Base-by-base conservation (phyloP, 164 flowering plant genomes). In the Paratinospora sagittata region DNA sequence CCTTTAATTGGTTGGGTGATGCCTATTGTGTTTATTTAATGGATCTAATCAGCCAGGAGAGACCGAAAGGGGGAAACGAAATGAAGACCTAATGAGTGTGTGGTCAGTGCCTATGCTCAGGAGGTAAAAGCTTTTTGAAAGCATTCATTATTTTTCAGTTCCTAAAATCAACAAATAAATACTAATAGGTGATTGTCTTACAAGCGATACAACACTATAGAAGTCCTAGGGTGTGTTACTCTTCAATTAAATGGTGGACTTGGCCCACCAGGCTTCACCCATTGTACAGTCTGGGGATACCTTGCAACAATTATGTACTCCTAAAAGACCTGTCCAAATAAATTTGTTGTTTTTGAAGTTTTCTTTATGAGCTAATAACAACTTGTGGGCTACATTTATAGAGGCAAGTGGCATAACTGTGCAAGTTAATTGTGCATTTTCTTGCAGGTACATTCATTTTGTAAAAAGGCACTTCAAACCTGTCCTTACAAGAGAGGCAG, bases 91-190 rank as follows among this genome's bases (percentile, higher is more conserved):
- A 30, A 67, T 78, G 33, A 75, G 70, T 57, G 77, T 79, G 37
- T 95, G 98, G 98, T 78, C 97, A 41, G 80, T 95, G 47, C 73
- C 91, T 33, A 82, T 88, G 89, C 89, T 95, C 62, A 83, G 88
- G 73, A 88, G 94, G 98, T 93, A 84, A 73, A 36, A 70, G 33
- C 12, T 45, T 49, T 34, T 70, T 52, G 23, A 39, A 23, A 52
- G 41, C 45, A 63, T 70, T 36, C n/a, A 55, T 37, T 27, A 24
- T 17, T 36, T 49, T n/a, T 10, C 19, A 49, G 57, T 49, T 10
- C 17, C 2, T 49, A 17, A 17, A 49, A 49, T 17, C 39, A 36
- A 36, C n/a, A n/a, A 36, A 36, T 36, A 36, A 36, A 36, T 36
- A 36, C 3, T 36, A 36, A 36, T 8, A 3, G 39, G 39, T 49